These are phyloP conservation scores for Thalassiosira mediterranea DNA, from an alignment of 352 stramenopile species.

Conservation along the genomic window DNA sequence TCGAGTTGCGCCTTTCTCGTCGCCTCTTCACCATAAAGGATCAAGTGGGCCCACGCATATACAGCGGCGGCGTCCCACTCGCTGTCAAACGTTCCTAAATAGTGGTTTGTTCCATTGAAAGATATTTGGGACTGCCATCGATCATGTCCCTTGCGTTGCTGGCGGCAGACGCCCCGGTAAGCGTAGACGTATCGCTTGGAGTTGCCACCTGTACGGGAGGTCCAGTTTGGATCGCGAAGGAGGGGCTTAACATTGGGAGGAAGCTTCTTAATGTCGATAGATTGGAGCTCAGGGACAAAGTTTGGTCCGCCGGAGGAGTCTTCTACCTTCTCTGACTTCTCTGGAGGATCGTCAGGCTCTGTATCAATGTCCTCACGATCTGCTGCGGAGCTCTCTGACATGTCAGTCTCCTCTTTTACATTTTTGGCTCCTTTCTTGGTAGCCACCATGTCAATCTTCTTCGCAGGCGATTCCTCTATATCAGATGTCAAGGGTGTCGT, in stretches of 20 bases:
- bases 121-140: slow-evolving; percentile 85
- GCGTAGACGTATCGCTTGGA: slow-evolving; percentile 84
- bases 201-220: slow-evolving; percentile 77
- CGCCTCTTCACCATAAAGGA: slow-evolving; percentile 83
- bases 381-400: slow-evolving; percentile 62
- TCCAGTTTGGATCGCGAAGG: slow-evolving; percentile 79
- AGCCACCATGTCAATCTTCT: slow-evolving; percentile 67
- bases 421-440: slow-evolving; percentile 39
- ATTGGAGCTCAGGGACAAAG: slow-evolving; percentile 72
- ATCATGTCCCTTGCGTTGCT: slow-evolving; percentile 83
- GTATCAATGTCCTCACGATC: slow-evolving; percentile 59
- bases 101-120: slow-evolving; percentile 83
- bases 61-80: slow-evolving; percentile 84
- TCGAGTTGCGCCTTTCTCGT: slow-evolving; percentile 81
- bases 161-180: slow-evolving; percentile 81
- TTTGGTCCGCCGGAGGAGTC: neutral
- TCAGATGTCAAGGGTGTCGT: slow-evolving; percentile 60
- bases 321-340: neutral
- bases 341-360: slow-evolving; percentile 6
- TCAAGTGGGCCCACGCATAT: slow-evolving; percentile 82
- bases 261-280: slow-evolving; percentile 84
- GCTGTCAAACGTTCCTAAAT: slow-evolving; percentile 83
- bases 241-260: slow-evolving; percentile 77
- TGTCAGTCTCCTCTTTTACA: slow-evolving; percentile 71
- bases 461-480: slow-evolving; percentile 62